Conservation (phyloP, 1,139 yeast species). For the Pichia sp. region DNA sequence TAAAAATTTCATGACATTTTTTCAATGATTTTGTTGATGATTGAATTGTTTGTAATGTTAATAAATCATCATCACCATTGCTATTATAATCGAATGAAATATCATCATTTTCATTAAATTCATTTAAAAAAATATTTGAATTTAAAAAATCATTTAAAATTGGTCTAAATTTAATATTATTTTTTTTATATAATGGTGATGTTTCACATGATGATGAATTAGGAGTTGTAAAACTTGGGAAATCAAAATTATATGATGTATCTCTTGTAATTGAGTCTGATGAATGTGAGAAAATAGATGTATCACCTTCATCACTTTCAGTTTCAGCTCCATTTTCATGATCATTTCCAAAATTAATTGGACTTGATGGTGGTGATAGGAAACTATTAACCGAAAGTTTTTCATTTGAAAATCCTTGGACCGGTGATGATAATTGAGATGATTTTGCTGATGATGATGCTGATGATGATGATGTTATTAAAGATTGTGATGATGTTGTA, state of each 20-base stretch:
- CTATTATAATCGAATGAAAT: not conserved
- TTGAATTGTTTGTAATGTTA: not conserved
- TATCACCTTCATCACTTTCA: slow-evolving; percentile 6
- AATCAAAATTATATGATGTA: slow-evolving; percentile 7
- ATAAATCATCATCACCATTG: not conserved
- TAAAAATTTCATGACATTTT: slow-evolving; percentile 40
- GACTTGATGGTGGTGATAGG: slow-evolving; percentile 7
- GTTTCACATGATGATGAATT: slow-evolving; percentile 9
- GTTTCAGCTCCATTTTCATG: slow-evolving; percentile 5
- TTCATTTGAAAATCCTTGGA: not conserved
- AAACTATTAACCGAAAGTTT: not conserved
- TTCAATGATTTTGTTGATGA: no score
- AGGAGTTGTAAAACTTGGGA: not conserved
- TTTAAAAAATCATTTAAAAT: not conserved
- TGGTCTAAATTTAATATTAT: slow-evolving; percentile 4
- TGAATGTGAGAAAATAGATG: slow-evolving; percentile 6
- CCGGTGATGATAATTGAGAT: slow-evolving; percentile 2
- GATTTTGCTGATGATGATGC: no score
- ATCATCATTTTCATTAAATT: not conserved
- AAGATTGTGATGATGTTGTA: not conserved
- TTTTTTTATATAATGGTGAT: slow-evolving; percentile 10
- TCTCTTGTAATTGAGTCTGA: slow-evolving; percentile 7
- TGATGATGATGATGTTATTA: not conserved
- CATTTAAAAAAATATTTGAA: not conserved
- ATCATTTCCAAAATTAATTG: slow-evolving; percentile 2